These are phyloP conservation scores for Lactarius tabidus DNA, from an alignment of 768 basidiomycete species.

Conservation along the genomic window DNA sequence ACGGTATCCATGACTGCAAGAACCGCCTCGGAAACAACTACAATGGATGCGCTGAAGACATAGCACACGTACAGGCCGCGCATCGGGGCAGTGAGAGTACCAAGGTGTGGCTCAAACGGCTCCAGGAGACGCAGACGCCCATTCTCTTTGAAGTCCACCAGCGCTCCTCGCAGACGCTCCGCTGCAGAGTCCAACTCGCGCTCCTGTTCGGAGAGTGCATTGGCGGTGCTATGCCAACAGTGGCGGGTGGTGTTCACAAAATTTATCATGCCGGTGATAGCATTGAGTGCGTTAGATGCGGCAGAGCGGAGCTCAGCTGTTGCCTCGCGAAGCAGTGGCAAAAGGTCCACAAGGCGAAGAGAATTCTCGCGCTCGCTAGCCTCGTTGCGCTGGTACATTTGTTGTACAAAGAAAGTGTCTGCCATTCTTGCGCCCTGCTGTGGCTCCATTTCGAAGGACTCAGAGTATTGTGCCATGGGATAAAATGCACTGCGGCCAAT, in stretches of 20 bases:
- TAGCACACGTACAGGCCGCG: conserved; percentile 47
- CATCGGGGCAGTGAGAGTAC: conserved; percentile 30
- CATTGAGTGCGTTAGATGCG: conserved; percentile 29
- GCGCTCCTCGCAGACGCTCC: conserved; percentile 28
- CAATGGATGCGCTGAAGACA: conserved; percentile 46
- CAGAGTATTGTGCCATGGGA: conserved; percentile 8
- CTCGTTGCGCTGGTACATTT: conserved; percentile 31
- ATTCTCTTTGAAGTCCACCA: conserved; percentile 34
- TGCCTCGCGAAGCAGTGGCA: conserved; percentile 35
- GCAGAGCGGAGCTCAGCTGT: conserved; percentile 37
- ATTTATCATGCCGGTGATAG: conserved; percentile 30
- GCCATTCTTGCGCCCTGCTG: conserved; percentile 24
- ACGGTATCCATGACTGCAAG: conserved; percentile 37
- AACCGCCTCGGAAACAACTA: conserved; percentile 37
- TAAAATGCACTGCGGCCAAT: conserved; percentile 25
- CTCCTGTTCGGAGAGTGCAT: conserved; percentile 23
- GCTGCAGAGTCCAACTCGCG: conserved; percentile 30
- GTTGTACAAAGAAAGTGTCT: conserved; percentile 38
- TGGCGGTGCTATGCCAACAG: conserved; percentile 23
- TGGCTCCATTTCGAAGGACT: conserved; percentile 5
- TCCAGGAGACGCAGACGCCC: conserved; percentile 39
- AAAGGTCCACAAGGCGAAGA: conserved; percentile 35
- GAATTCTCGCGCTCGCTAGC: conserved; percentile 31
- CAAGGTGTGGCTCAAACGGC: conserved; percentile 42
- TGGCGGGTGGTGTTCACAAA: conserved; percentile 38